These are phyloP conservation scores for Cokeromyces recurvatus DNA, from an alignment of 371 early-diverging fungal genomes.

Conservation along the genomic window DNA sequence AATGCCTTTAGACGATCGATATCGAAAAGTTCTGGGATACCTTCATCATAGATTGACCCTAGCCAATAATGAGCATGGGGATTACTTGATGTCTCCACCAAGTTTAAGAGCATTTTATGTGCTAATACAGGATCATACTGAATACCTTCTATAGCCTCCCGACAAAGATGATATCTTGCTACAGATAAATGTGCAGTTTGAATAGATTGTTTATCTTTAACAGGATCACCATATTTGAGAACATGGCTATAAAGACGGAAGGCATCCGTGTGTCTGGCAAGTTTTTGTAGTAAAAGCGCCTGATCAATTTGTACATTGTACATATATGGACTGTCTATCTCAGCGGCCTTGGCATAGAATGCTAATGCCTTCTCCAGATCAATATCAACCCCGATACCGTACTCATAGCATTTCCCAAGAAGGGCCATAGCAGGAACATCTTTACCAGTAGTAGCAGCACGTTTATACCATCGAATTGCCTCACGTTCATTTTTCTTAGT, in stretches of 20 bases:
- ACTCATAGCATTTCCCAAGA: conserved; percentile 69
- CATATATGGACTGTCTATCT: conserved; percentile 32
- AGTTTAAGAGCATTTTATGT: conserved; percentile 14
- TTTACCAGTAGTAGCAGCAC: conserved; percentile 59
- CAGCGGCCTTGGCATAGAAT: conserved; percentile 69
- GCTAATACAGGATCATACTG: conserved; percentile 19
- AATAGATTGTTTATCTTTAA: conserved; percentile 8
- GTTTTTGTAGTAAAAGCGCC: conserved; percentile 30
- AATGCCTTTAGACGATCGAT: conserved; percentile 35
- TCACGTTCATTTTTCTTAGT: conserved; percentile 29
- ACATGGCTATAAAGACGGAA: conserved; percentile 8
- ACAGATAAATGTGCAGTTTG: conserved; percentile 31
- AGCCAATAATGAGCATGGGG: conserved; percentile 41
- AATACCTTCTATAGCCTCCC: conserved; percentile 21
- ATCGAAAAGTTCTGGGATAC: conserved; percentile 26
- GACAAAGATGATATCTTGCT: conserved; percentile 37
- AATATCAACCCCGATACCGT: conserved; percentile 63
- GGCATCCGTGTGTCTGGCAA: conserved; percentile 35
- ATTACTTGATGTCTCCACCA: conserved; percentile 21
- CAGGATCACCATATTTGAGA: background rate
- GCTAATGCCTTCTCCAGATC: conserved; percentile 45
- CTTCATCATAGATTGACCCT: conserved; percentile 43
- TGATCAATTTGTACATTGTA: conserved; percentile 41
- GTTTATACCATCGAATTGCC: conserved; percentile 65
- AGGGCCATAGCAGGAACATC: conserved; percentile 65